A percentile compares a stretch with the other conserved stretches of the same genome.
Evolutionary conservation across 306 rosid genomes (phyloP).

Genomic region (Purshia tridentata): DNA sequence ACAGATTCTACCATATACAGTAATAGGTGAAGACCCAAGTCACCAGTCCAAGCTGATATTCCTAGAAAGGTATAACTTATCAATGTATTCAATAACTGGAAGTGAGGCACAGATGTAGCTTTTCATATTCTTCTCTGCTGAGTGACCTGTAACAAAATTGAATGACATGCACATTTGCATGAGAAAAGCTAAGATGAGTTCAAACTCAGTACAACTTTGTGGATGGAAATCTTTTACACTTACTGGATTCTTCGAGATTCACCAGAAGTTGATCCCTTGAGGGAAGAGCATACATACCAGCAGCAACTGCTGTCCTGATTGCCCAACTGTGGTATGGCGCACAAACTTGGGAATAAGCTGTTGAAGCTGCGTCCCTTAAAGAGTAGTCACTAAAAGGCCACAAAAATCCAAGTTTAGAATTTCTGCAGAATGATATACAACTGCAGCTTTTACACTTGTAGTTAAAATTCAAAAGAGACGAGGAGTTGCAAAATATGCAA

Average conservation of each 20-base stretch:
- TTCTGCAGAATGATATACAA: background rate
- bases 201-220: background rate
- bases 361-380: constrained; percentile 70
- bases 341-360: constrained; percentile 79
- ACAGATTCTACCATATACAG: background rate
- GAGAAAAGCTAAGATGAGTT: background rate
- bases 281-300: constrained; percentile 95
- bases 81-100: constrained; percentile 75
- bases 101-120: constrained; percentile 64
- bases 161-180: background rate
- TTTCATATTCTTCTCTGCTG: constrained; percentile 83
- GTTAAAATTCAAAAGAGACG: too few relatives aligned
- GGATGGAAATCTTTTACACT: constrained; percentile 14
- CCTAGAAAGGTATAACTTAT: constrained; percentile 65
- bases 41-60: constrained; percentile 84
- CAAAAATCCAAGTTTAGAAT: background rate
- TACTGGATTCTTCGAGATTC: constrained; percentile 80
- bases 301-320: constrained; percentile 86
- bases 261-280: constrained; percentile 73
- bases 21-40: constrained; percentile 38
- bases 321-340: constrained; percentile 94
- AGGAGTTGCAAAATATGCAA: background rate
- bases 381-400: constrained; percentile 50
- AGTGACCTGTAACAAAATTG: constrained; percentile 55
- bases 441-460: background rate